These are phyloP conservation scores for Rhynchosporium agropyri DNA, from an alignment of 2,329 filamentous ascomycete species.

Conservation along the genomic window DNA sequence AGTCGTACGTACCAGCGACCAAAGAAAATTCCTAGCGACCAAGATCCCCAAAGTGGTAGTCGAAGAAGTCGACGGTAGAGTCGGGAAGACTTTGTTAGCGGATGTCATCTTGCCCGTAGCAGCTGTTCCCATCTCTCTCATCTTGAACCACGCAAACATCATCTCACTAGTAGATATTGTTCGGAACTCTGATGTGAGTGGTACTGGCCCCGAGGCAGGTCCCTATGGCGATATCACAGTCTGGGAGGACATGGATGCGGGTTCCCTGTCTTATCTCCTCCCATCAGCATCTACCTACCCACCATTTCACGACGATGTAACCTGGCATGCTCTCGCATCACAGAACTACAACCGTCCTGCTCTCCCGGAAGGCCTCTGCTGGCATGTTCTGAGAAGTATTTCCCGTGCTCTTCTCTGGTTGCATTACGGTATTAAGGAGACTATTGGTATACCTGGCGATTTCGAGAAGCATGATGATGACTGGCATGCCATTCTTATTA, in stretches of 20 bases:
- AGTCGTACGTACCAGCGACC: conserved; percentile 35
- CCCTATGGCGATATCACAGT: conserved; percentile 44
- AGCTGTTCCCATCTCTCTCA: conserved; percentile 31
- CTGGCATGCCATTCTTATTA: conserved; percentile 57
- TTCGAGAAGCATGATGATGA: conserved; percentile 43
- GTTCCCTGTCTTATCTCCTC: conserved; percentile 51
- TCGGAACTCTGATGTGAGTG: conserved; percentile 23
- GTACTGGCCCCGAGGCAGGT: conserved; percentile 20
- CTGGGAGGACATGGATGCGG: conserved; percentile 57
- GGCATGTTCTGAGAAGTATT: conserved; percentile 56
- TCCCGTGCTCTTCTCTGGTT: conserved; percentile 55
- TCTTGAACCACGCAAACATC: conserved; percentile 41
- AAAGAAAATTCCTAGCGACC: conserved; percentile 33
- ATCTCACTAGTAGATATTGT: conserved; percentile 40
- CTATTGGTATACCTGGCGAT: conserved; percentile 31
- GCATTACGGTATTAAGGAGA: conserved; percentile 50
- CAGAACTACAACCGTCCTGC: conserved; percentile 35
- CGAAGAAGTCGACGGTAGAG: conserved; percentile 20
- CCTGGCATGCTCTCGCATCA: conserved; percentile 33
- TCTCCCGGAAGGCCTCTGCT: conserved; percentile 57
- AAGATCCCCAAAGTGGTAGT: conserved; percentile 27
- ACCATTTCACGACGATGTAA: conserved; percentile 24
- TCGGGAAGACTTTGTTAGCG: conserved; percentile 29
- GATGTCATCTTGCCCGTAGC: conserved; percentile 34
- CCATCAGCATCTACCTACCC: conserved; percentile 29